phyloP scores from a whole-genome alignment of 768 basidiomycete species.

The Clitopilus hobsonii region DNA sequence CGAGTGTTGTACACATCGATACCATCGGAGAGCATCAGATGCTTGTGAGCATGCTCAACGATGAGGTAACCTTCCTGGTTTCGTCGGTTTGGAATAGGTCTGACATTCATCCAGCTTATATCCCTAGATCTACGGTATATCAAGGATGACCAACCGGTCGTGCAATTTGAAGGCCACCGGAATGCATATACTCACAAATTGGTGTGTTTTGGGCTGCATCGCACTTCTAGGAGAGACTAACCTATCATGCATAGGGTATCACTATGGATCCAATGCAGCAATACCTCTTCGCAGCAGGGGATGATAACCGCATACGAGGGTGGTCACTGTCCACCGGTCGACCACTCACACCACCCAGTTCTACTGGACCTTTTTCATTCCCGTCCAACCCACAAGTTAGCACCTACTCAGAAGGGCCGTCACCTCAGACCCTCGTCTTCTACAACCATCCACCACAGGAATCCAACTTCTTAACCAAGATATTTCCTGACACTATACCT shows the following conservation, averaged over 20 bases:
- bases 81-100: background rate
- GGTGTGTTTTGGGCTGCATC: conserved; percentile 33
- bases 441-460: background rate
- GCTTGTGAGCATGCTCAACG: conserved; percentile 54
- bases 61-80: conserved; percentile 38
- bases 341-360: conserved; percentile 22
- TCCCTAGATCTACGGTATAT: conserved; percentile 59
- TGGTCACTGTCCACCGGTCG: conserved; percentile 65
- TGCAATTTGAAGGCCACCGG: conserved; percentile 50
- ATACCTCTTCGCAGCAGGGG: conserved; percentile 66
- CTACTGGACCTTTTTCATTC: background rate
- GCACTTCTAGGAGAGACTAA: background rate
- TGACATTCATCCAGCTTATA: conserved; percentile 38
- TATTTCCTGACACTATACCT: conserved; percentile 33
- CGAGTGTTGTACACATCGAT: conserved; percentile 52
- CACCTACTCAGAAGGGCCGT: too few relatives aligned
- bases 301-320: conserved; percentile 57
- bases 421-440: too few relatives aligned
- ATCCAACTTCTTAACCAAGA: conserved; percentile 24
- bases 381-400: too few relatives aligned
- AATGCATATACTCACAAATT: conserved; percentile 47
- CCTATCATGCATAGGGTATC: conserved; percentile 45
- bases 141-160: conserved; percentile 35
- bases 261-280: conserved; percentile 50
- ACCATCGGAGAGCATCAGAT: conserved; percentile 47